These are phyloP conservation scores for Olyra latifolia DNA, from an alignment of 176 grass and related monocot genomes.

Conservation along the genomic window DNA sequence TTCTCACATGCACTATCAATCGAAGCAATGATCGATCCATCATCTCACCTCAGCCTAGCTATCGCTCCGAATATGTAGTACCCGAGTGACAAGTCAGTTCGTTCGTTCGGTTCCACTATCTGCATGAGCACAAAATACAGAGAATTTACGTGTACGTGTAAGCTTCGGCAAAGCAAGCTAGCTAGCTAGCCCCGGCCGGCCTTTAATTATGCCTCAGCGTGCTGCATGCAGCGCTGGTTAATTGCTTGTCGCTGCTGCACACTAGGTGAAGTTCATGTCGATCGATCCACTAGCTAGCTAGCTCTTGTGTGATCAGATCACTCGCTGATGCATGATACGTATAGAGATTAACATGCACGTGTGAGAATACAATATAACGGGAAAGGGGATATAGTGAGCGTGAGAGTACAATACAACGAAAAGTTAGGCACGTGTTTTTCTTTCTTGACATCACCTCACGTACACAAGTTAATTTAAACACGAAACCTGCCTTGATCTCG, in stretches of 20 bases:
- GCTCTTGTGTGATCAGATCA: not conserved
- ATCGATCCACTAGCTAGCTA: too few species aligned
- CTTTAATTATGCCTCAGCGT: not conserved
- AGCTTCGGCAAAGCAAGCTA: not conserved
- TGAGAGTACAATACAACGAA: not conserved
- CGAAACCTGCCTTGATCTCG: not conserved
- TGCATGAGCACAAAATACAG: not conserved
- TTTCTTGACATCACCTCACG: not conserved
- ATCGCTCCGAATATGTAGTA: not conserved
- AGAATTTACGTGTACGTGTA: slow-evolving; percentile 24
- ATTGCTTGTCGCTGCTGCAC: not conserved
- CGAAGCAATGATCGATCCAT: not conserved
- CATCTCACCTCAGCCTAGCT: not conserved
- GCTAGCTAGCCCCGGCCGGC: too few species aligned
- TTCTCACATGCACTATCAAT: not conserved
- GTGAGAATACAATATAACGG: not conserved
- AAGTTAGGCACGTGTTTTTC: not conserved
- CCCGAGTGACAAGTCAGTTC: not conserved
- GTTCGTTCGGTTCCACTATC: not conserved
- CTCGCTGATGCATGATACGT: not conserved
- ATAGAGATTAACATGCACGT: not conserved
- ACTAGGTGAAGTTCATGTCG: not conserved
- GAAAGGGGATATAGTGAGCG: not conserved
- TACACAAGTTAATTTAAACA: not conserved
- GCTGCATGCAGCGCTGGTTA: not conserved